phyloP scores from a whole-genome alignment of 73 alveolate genomes.

The Paramecium biaurelia region DNA sequence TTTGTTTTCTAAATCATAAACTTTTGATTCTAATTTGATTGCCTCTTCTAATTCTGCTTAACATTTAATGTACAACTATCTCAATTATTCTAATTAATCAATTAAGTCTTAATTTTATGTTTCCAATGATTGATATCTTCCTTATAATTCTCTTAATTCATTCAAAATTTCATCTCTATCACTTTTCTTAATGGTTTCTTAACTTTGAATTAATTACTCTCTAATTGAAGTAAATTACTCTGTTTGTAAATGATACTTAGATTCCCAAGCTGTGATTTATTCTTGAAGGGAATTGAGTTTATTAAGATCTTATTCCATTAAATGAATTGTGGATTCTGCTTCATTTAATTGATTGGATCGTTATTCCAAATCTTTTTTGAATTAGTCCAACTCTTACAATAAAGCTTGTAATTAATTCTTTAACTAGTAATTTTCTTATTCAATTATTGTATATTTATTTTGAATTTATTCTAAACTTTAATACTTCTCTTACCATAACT shows the following conservation, averaged over 20 bases:
- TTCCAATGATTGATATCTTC: background rate
- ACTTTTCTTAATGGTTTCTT: background rate
- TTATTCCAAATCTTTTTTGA: background rate
- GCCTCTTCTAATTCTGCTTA: slow-evolving; percentile 25
- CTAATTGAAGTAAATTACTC: background rate
- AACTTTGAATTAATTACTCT: background rate
- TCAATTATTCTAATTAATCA: background rate
- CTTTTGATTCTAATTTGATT: background rate
- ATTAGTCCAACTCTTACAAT: background rate
- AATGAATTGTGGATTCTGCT: slow-evolving; percentile 13
- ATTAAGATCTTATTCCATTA: slow-evolving; percentile 24
- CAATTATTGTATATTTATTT: background rate
- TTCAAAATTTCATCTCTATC: slow-evolving; percentile 26
- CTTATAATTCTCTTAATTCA: background rate
- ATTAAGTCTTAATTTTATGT: background rate
- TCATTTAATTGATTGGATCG: background rate
- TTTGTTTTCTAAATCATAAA: slow-evolving; percentile 35
- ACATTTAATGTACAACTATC: background rate
- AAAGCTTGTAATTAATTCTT: background rate
- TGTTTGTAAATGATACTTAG: background rate
- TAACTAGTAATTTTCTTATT: slow-evolving; percentile 8
- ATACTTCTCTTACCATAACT: slow-evolving; percentile 21
- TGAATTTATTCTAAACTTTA: background rate
- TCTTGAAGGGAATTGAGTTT: background rate
- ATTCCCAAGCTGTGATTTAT: background rate